A percentile compares a stretch with the other conserved stretches of the same genome.
These are phyloP conservation scores for Aureobasidium sp. DNA, from an alignment of 2,329 filamentous ascomycete genomes.

Conservation along the genomic window DNA sequence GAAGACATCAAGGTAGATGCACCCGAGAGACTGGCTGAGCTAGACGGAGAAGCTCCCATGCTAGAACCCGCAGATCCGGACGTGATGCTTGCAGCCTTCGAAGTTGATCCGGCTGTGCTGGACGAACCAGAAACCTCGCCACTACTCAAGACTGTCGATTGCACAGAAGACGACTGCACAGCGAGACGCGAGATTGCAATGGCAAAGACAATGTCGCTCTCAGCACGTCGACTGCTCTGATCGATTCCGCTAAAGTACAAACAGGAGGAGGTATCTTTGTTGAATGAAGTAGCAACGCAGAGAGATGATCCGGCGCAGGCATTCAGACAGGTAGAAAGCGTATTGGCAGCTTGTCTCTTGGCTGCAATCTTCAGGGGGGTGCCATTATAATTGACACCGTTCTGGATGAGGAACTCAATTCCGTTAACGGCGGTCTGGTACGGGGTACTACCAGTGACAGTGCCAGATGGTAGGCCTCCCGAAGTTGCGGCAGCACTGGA, in stretches of 20 bases:
- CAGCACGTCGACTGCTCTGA: neutral
- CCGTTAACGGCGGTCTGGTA: neutral
- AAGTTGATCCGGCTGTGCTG: too few relatives aligned
- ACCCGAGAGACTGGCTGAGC: too few relatives aligned
- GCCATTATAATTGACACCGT: neutral
- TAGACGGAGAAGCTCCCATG: too few relatives aligned
- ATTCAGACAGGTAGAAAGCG: neutral
- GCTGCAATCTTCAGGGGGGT: neutral
- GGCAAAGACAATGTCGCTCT: neutral
- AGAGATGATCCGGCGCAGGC: neutral
- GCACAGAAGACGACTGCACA: neutral
- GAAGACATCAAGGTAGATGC: too few relatives aligned
- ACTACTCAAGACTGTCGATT: neutral
- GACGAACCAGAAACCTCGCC: neutral
- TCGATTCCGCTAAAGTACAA: slow-evolving; percentile 5
- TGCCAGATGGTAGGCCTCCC: neutral
- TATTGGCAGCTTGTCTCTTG: slow-evolving; percentile 4
- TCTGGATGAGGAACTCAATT: neutral
- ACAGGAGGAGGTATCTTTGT: neutral
- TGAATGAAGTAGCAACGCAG: slow-evolving; percentile 13
- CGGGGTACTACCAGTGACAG: neutral
- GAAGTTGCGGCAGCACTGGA: neutral
- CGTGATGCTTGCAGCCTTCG: neutral
- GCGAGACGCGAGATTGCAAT: slow-evolving; percentile 8
- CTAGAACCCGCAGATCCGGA: too few relatives aligned